Conservation (phyloP, 805 yeast genomes). For the Spathaspora boniae region DNA sequence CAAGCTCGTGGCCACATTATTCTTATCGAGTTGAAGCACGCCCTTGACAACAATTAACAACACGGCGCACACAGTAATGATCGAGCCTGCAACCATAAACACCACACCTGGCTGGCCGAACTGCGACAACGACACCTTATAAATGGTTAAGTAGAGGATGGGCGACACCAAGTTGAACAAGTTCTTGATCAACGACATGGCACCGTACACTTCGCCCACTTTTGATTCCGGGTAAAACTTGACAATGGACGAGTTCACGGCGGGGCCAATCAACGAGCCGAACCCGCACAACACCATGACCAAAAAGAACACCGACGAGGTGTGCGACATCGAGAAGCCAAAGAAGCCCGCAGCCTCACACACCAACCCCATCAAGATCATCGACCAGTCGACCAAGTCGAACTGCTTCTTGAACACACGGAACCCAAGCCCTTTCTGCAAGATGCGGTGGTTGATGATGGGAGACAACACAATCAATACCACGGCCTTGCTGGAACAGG, state of each 20-base stretch:
- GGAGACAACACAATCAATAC: constrained; percentile 54
- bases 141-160: constrained; percentile 43
- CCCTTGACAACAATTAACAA: constrained; percentile 16
- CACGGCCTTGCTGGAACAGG: constrained; percentile 48
- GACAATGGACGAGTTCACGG: constrained; percentile 54
- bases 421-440: constrained; percentile 30
- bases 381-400: constrained; percentile 49
- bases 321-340: constrained; percentile 28
- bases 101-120: constrained; percentile 28
- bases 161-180: constrained; percentile 48
- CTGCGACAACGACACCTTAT: constrained; percentile 28
- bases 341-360: constrained; percentile 39
- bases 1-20: constrained; percentile 8
- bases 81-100: constrained; percentile 18
- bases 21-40: constrained; percentile 14
- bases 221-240: constrained; percentile 58
- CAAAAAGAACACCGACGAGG: constrained; percentile 24
- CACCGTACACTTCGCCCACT: constrained; percentile 74
- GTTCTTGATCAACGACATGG: constrained; percentile 57
- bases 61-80: constrained; percentile 11
- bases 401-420: constrained; percentile 36
- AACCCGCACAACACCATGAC: constrained; percentile 41
- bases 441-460: constrained; percentile 30
- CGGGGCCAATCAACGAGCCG: constrained; percentile 53
- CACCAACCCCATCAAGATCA: constrained; percentile 31